phyloP scores from a whole-genome alignment of 257 asterid species.

The Solanum medicagineum region DNA sequence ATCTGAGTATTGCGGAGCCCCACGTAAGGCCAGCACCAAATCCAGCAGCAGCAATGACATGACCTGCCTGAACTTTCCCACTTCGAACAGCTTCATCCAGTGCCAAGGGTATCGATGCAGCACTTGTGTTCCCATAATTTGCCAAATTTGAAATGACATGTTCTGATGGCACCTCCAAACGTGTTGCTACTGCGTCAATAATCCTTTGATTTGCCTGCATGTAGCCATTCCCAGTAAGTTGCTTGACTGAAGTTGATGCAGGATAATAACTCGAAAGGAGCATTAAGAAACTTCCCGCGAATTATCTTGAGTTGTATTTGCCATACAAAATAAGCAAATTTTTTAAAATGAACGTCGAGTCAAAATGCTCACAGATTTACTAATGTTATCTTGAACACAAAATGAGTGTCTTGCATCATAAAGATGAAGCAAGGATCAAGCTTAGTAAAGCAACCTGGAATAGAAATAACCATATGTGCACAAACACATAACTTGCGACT shows the following conservation, averaged over 20 bases:
- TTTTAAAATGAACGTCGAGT: neutral
- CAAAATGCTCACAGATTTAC: neutral
- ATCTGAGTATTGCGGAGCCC: constrained; percentile 85
- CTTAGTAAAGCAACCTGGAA: neutral
- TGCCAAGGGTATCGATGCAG: constrained; percentile 92
- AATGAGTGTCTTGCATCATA: neutral
- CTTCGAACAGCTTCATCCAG: constrained; percentile 87
- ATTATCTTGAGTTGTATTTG: neutral
- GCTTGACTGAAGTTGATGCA: neutral
- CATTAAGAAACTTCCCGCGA: neutral
- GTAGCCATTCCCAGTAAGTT: neutral
- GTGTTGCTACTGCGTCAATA: constrained; percentile 78
- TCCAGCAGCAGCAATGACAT: constrained; percentile 86
- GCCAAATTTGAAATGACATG: constrained; percentile 85
- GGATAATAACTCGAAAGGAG: neutral
- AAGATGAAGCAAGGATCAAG: neutral
- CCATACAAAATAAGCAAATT: neutral
- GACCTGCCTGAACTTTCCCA: constrained; percentile 67
- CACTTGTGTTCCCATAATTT: constrained; percentile 84
- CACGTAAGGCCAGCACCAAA: constrained; percentile 98
- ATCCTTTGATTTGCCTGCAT: constrained; percentile 92
- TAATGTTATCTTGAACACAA: neutral
- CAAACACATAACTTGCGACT: neutral
- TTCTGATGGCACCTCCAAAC: constrained; percentile 53
- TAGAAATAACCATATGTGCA: neutral